Evolutionary conservation across 371 early-diverging fungal species (phyloP).

Genomic region (Coemansia sp.): DNA sequence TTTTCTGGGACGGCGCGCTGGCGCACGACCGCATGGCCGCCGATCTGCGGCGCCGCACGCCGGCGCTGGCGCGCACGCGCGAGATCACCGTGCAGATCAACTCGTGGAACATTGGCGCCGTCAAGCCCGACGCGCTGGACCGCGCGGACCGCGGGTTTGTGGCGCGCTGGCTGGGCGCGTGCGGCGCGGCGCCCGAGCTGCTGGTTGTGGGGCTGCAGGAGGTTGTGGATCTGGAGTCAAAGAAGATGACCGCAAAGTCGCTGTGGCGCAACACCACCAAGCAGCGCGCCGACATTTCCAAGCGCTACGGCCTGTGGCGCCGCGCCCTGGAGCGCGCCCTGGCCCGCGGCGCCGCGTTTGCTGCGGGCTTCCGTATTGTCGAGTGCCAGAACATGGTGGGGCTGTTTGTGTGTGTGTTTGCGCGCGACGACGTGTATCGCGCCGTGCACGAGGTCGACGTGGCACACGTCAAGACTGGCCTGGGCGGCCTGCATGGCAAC

Average conservation of each 20-base stretch:
- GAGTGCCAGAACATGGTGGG: conserved; percentile 86
- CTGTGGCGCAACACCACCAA: conserved; percentile 45
- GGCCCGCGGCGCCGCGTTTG: conserved; percentile 37
- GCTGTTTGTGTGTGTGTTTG: conserved; percentile 80
- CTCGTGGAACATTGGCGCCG: conserved; percentile 51
- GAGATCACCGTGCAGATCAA: conserved; percentile 42
- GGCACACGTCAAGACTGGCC: conserved; percentile 80
- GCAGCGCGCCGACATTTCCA: conserved; percentile 57
- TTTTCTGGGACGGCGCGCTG: conserved; percentile 51
- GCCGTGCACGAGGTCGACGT: conserved; percentile 77
- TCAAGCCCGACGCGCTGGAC: conserved; percentile 44
- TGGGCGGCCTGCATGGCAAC: conserved; percentile 85
- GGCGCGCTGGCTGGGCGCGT: conserved; percentile 32
- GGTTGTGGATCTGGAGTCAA: conserved; percentile 50
- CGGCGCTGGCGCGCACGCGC: conserved; percentile 17
- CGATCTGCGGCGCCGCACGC: conserved; percentile 36
- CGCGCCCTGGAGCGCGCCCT: conserved; percentile 36
- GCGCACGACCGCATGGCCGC: conserved; percentile 29
- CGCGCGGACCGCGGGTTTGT: conserved; percentile 25
- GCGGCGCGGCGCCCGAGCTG: conserved; percentile 57
- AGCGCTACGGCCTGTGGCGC: conserved; percentile 48
- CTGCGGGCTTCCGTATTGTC: conserved; percentile 63
- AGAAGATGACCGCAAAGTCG: conserved; percentile 48
- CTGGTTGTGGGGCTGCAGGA: conserved; percentile 92
- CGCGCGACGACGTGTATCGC: conserved; percentile 63